Evolutionary conservation across 768 basidiomycete species (phyloP), one percentile per base, ranked within the genome.

Genomic region (Agrocybe chaxingu): DNA sequence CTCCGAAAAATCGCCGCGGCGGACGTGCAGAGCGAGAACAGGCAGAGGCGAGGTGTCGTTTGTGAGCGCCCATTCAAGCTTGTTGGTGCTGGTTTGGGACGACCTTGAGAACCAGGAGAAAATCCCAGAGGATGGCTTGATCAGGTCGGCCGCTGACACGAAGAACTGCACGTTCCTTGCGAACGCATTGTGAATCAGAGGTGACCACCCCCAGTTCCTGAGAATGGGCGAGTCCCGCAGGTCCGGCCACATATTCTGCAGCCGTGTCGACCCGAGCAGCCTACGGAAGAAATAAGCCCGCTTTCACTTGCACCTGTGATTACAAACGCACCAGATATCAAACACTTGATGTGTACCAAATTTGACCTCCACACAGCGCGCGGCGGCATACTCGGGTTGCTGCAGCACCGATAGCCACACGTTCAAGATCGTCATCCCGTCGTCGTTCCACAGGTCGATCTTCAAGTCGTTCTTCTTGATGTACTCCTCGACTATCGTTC

Each of bases 131-230:
- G 5, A 62, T 55, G 42, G 53, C 39, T 39, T 4, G 9, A 10
- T 18, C 13, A 41, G 10, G 34, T 31, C 31, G 9, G 33, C 24
- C 1, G 33, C 37, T 5, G 48, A 33, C 8, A 49, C 47, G 41
- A 84, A 78, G 38, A 77, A 64, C 6, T 68, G 63, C 1, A 68
- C 58, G 56, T 87, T 86, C 12, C 62, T 61, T 13, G 66, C 55
- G 58, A 79, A 81, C 0, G 74, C 74, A n/a, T 60, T 60, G 42
- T 79, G 66, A 50, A 87, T 68, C 3, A 87, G 74, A 0, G 81
- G 72, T 0, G 87, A 87, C 84, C 84, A 87, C 12, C 71, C 68
- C 61, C 81, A 84, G 32, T 76, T 55, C 4, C 69, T 74, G 7
- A 87, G 60, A 4, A 77, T 70, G 0, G 81, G 76, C 31, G 80